A percentile compares a stretch with the other conserved stretches of the same genome.
These are phyloP conservation scores for Gypsophila paniculata DNA, from an alignment of 179 eudicot genomes.

Conservation along the genomic window DNA sequence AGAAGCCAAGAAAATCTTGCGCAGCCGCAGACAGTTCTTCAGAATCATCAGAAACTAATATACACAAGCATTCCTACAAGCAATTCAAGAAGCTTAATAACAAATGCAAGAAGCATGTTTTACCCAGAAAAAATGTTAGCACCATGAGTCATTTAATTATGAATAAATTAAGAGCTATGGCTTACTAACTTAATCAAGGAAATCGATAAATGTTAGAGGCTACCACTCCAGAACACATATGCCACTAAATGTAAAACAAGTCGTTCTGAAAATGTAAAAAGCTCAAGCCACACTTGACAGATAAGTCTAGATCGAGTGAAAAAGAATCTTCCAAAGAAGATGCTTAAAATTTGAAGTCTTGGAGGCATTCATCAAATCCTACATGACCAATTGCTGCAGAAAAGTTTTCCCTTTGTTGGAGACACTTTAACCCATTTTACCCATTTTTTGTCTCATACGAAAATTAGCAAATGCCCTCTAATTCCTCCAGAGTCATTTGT, in stretches of 20 bases:
- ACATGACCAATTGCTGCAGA: not conserved
- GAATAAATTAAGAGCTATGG: not conserved
- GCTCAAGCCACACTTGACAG: too few species aligned
- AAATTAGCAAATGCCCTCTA: not conserved
- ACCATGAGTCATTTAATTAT: not conserved
- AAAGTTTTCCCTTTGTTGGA: not conserved
- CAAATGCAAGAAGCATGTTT: not conserved
- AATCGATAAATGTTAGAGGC: not conserved
- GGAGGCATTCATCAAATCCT: not conserved
- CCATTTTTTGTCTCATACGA: not conserved
- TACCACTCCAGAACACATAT: too few species aligned
- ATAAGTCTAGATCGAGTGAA: not conserved
- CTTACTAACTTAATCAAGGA: not conserved
- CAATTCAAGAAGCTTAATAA: slow-evolving; percentile 12
- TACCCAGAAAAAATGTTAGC: not conserved
- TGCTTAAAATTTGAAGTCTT: too few species aligned
- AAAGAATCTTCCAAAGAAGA: not conserved
- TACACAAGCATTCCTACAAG: slow-evolving; percentile 74
- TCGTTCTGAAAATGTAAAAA: too few species aligned
- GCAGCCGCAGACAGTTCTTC: slow-evolving; percentile 72
- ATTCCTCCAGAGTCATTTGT: too few species aligned
- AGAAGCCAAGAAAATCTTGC: slow-evolving; percentile 50
- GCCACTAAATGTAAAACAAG: too few species aligned
- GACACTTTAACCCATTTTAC: not conserved
- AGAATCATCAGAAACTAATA: slow-evolving; percentile 76